A percentile compares a stretch with the other conserved stretches of the same genome.
phyloP scores from a whole-genome alignment of 176 grass and related monocot species.

The Typha latifolia region DNA sequence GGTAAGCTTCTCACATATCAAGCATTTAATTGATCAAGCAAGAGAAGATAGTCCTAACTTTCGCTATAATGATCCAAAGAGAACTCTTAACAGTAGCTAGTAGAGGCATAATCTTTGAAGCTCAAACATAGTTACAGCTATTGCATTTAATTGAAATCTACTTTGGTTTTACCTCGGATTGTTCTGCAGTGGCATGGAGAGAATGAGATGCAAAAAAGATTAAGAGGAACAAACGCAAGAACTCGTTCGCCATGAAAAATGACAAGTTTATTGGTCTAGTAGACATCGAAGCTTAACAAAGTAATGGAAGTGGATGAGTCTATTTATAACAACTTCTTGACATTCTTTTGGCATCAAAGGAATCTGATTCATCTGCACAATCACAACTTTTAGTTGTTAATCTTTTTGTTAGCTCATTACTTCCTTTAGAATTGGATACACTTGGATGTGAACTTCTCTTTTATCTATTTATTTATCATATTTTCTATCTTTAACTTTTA shows the following conservation, averaged over 20 bases:
- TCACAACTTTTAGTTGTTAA: constrained; percentile 19
- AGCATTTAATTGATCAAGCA: too few relatives aligned
- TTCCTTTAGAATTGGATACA: constrained; percentile 11
- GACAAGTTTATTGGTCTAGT: neutral
- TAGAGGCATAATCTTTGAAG: too few relatives aligned
- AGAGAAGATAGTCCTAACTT: too few relatives aligned
- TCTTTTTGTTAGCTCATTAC: constrained; percentile 18
- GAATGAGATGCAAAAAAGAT: constrained; percentile 37
- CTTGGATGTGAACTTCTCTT: constrained; percentile 29
- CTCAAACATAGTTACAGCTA: neutral
- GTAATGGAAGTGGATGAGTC: neutral
- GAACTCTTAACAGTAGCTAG: too few relatives aligned
- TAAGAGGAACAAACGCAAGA: constrained; percentile 34
- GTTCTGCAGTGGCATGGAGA: constrained; percentile 29
- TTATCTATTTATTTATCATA: neutral
- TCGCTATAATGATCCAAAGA: too few relatives aligned
- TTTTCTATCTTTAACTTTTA: neutral
- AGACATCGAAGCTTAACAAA: neutral
- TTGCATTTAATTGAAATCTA: neutral
- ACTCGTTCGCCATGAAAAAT: constrained; percentile 36
- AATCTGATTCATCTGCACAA: constrained; percentile 71
- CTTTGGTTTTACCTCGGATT: constrained; percentile 30
- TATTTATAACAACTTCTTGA: constrained; percentile 46
- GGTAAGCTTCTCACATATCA: too few relatives aligned
- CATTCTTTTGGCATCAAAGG: constrained; percentile 30